Percentiles rank a stretch among this genome's conserved stretches.
These are phyloP conservation scores for Nicotiana benthamiana DNA, from an alignment of 257 asterid genomes.

Conservation along the genomic window DNA sequence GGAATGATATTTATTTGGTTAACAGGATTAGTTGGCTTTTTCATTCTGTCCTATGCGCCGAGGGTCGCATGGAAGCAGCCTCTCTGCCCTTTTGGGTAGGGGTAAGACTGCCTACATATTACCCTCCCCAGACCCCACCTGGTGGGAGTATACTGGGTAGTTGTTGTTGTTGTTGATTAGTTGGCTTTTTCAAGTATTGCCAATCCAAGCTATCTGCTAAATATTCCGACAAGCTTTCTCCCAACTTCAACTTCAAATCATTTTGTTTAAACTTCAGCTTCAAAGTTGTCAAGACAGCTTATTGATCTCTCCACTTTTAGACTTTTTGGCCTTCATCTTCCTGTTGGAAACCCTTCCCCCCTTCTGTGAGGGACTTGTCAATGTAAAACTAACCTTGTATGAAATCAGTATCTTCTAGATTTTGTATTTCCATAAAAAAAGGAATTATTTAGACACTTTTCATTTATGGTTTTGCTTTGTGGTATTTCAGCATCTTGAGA, in stretches of 20 bases:
- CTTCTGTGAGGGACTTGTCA: not conserved
- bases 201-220: not conserved
- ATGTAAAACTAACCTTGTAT: not conserved
- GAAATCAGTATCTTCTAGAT: not conserved
- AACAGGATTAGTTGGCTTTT: not conserved
- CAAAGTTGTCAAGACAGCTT: not conserved
- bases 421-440: not conserved
- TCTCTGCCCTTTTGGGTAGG: too few relatives aligned
- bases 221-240: not conserved
- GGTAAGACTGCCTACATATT: too few relatives aligned
- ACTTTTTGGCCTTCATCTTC: not conserved
- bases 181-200: not conserved
- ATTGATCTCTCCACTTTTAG: not conserved
- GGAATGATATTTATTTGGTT: not conserved
- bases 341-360: not conserved
- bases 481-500: constrained; percentile 64
- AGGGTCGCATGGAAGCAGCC: too few relatives aligned
- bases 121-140: too few relatives aligned
- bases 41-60: too few relatives aligned
- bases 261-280: not conserved
- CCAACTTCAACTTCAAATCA: not conserved
- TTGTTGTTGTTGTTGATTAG: too few relatives aligned
- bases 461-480: not conserved
- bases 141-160: too few relatives aligned
- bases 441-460: not conserved